Conservation (phyloP, 768 basidiomycete genomes). For the Sporobolomyces roseus region DNA sequence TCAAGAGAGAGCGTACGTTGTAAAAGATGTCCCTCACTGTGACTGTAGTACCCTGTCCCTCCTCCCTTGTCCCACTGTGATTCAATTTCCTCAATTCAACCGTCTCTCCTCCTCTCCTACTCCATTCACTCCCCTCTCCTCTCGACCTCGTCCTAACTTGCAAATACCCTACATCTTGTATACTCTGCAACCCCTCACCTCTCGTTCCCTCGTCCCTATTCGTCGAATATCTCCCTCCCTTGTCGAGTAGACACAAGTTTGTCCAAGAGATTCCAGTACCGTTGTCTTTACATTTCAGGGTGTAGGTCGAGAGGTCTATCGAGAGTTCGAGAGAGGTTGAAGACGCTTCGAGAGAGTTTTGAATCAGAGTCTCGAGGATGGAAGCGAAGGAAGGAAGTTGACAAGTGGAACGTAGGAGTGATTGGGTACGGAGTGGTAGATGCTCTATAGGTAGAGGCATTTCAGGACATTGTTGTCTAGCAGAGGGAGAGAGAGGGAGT, state of each 20-base stretch:
- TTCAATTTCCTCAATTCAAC: constrained; percentile 6
- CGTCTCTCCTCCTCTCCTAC: constrained; percentile 50
- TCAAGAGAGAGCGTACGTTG: constrained; percentile 52
- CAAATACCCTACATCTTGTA: constrained; percentile 70
- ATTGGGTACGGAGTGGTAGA: constrained; percentile 61
- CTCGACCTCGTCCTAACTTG: constrained; percentile 65
- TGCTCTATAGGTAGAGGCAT: no score
- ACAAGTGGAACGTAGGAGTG: constrained; percentile 73
- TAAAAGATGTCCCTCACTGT: constrained; percentile 84
- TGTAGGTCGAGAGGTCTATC: constrained; percentile 71
- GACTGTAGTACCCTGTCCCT: constrained; percentile 66
- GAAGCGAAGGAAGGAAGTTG: constrained; percentile 77
- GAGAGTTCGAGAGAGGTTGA: constrained; percentile 67
- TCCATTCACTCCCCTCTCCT: constrained; percentile 59
- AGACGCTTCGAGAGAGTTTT: constrained; percentile 82
- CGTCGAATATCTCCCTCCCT: constrained; percentile 65
- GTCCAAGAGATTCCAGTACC: constrained; percentile 69
- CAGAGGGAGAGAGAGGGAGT: neutral
- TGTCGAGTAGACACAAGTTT: constrained; percentile 56
- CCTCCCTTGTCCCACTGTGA: neutral
- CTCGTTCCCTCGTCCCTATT: constrained; percentile 31
- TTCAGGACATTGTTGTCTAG: no score
- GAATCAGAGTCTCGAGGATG: constrained; percentile 76
- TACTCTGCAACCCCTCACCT: constrained; percentile 66
- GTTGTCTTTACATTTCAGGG: constrained; percentile 79